Percentiles rank a stretch among this genome's conserved stretches.
Evolutionary conservation across 805 yeast genomes (phyloP).

Genomic region (Saccharomycopsis sp.): DNA sequence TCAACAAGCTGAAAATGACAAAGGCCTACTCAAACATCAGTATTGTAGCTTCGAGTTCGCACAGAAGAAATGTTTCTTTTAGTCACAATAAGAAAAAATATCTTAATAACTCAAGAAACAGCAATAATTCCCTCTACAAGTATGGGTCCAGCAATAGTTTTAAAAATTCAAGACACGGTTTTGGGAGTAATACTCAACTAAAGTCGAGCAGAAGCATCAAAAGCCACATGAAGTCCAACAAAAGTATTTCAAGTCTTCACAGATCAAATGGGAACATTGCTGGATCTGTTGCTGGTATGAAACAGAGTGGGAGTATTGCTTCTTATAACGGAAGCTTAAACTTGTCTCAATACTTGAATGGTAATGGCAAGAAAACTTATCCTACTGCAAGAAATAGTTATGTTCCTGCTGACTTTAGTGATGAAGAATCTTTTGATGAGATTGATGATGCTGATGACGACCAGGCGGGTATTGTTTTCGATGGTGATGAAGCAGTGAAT

Average conservation of each 20-base stretch:
- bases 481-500: conserved; percentile 19
- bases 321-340: conserved; percentile 18
- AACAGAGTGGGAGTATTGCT: conserved; percentile 18
- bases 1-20: conserved; percentile 14
- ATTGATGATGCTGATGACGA: conserved; percentile 13
- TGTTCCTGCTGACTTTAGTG: conserved; percentile 7
- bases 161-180: background rate
- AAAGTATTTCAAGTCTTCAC: conserved; percentile 17
- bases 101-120: background rate
- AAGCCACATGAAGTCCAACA: conserved; percentile 12
- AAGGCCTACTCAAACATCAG: conserved; percentile 20
- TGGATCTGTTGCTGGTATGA: conserved; percentile 8
- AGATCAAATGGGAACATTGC: conserved; percentile 3
- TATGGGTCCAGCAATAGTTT: conserved; percentile 2
- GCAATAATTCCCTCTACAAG: conserved; percentile 7
- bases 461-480: conserved; percentile 11
- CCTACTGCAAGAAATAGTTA: background rate
- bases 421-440: conserved; percentile 12
- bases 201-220: conserved; percentile 7
- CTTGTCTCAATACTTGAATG: conserved; percentile 13
- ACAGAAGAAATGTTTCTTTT: conserved; percentile 18
- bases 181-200: background rate
- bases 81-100: conserved; percentile 6
- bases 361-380: conserved; percentile 4
- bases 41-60: conserved; percentile 14